A percentile compares a stretch with the other conserved stretches of the same genome.
phyloP scores from a whole-genome alignment of 2,329 filamentous ascomycete species.

The Pseudogymnoascus sp. region DNA sequence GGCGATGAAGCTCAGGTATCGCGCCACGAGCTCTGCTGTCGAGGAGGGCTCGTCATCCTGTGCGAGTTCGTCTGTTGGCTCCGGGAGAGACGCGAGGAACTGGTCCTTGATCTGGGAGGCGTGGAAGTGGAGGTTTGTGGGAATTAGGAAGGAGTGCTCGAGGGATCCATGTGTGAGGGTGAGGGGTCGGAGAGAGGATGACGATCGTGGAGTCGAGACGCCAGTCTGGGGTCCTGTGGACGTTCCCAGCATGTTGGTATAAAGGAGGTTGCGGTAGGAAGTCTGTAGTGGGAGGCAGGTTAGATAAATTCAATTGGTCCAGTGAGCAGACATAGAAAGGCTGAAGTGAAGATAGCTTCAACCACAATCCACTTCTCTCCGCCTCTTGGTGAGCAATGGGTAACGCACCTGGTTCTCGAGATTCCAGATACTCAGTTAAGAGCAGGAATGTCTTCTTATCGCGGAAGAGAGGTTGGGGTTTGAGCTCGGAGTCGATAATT shows the following conservation, averaged over 20 bases:
- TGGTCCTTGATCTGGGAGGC: conserved; percentile 88
- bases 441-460: conserved; percentile 23
- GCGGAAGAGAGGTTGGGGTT: background rate
- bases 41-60: conserved; percentile 99
- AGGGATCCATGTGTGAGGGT: conserved; percentile 88
- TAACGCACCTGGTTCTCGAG: conserved; percentile 4
- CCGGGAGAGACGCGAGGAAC: conserved; percentile 76
- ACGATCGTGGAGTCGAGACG: conserved; percentile 91
- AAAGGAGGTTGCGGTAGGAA: background rate
- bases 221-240: conserved; percentile 82
- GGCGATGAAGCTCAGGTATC: conserved; percentile 87
- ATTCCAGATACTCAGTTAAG: conserved; percentile 30
- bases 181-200: conserved; percentile 82
- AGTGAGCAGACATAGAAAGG: background rate
- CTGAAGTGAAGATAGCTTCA: background rate
- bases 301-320: background rate
- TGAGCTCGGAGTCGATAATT: background rate
- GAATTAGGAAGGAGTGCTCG: conserved; percentile 92
- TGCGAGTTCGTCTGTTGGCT: conserved; percentile 91
- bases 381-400: background rate
- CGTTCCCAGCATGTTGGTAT: conserved; percentile 71
- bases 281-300: background rate
- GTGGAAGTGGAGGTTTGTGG: conserved; percentile 91
- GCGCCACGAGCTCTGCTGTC: conserved; percentile 79
- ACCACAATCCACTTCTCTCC: background rate